These are phyloP conservation scores for Erysimum cheiranthoides DNA, from an alignment of 345 rosid species.

Conservation along the genomic window DNA sequence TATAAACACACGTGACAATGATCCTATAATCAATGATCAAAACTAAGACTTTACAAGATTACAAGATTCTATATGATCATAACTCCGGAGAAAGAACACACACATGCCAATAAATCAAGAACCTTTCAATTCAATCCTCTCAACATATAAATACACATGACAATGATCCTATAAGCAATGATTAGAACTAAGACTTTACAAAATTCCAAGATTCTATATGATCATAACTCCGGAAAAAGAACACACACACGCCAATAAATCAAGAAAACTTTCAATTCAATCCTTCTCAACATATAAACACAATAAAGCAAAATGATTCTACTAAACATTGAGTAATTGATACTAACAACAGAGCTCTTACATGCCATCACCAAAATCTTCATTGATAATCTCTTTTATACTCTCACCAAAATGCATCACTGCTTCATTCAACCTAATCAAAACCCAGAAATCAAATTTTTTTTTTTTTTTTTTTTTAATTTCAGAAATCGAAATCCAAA, in stretches of 20 bases:
- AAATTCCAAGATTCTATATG: background rate
- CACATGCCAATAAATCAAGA: slow-evolving; percentile 4
- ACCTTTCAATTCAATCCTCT: slow-evolving; percentile 20
- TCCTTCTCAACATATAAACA: background rate
- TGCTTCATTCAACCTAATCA: slow-evolving; percentile 81
- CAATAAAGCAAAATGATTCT: background rate
- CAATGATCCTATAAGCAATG: no score
- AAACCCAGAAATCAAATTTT: background rate
- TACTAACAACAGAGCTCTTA: slow-evolving; percentile 42
- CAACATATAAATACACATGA: slow-evolving; percentile 14
- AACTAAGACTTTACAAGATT: no score
- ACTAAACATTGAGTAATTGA: background rate
- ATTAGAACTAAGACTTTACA: no score
- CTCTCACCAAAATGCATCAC: slow-evolving; percentile 98
- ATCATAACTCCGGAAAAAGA: background rate
- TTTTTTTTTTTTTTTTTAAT: no score
- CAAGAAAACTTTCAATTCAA: slow-evolving; percentile 23
- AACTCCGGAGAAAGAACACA: background rate
- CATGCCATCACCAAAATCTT: slow-evolving; percentile 98
- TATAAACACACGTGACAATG: no score
- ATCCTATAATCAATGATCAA: no score
- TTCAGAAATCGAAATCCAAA: background rate
- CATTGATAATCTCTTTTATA: slow-evolving; percentile 89
- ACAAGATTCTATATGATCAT: background rate
- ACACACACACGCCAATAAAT: slow-evolving; percentile 2